Conservation (phyloP, 768 basidiomycete species). For the Phanerochaete sordida region DNA sequence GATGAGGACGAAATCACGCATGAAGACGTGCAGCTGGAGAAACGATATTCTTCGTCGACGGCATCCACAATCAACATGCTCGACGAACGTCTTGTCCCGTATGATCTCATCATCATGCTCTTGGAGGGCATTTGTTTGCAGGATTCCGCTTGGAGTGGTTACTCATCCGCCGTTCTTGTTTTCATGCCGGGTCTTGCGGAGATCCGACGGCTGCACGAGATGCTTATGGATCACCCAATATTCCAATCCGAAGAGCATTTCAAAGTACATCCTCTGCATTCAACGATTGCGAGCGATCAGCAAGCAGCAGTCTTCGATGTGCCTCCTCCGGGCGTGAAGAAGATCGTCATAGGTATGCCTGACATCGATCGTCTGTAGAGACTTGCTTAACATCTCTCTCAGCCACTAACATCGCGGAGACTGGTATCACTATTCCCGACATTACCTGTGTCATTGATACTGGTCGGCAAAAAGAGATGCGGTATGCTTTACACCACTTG, state of each 20-base stretch:
- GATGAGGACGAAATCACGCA: conserved; percentile 70
- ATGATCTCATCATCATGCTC: conserved; percentile 82
- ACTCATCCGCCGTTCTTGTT: conserved; percentile 79
- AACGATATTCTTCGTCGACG: conserved; percentile 76
- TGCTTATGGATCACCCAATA: conserved; percentile 65
- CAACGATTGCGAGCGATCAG: conserved; percentile 86
- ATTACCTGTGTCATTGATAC: conserved; percentile 95
- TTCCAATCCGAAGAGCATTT: conserved; percentile 69
- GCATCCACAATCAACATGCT: conserved; percentile 77
- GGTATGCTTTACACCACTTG: conserved; percentile 34
- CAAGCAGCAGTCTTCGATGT: conserved; percentile 90
- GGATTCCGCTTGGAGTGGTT: conserved; percentile 43
- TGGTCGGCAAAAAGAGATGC: conserved; percentile 93
- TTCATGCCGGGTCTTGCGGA: conserved; percentile 96
- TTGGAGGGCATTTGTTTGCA: conserved; percentile 83
- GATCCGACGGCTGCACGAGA: conserved; percentile 84
- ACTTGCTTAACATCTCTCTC: neutral
- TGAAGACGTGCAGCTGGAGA: conserved; percentile 57
- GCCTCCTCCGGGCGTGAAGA: conserved; percentile 74
- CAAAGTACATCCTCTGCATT: conserved; percentile 84
- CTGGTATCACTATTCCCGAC: conserved; percentile 97
- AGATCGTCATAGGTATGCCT: conserved; percentile 86
- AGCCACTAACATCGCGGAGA: conserved; percentile 95
- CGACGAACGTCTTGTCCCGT: conserved; percentile 86
- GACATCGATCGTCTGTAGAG: conserved; percentile 10